A percentile compares a stretch with the other conserved stretches of the same genome.
phyloP scores from a whole-genome alignment of 2,329 filamentous ascomycete genomes.

The Aspergillus luchuensis region DNA sequence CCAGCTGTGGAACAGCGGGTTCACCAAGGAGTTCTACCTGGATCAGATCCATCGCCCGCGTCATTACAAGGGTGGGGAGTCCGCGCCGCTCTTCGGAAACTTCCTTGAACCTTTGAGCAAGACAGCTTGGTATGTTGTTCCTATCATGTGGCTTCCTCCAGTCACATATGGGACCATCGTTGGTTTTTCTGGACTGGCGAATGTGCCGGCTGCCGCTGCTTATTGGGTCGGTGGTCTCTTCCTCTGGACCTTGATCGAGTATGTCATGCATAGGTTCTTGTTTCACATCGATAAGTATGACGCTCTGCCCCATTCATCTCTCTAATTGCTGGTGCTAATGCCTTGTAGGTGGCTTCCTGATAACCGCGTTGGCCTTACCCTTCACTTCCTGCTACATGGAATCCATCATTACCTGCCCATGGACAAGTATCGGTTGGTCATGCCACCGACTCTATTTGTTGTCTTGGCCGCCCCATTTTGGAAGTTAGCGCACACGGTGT shows the following conservation, averaged over 20 bases:
- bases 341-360: slow-evolving; percentile 76
- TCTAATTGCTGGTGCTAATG: slow-evolving; percentile 20
- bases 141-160: slow-evolving; percentile 79
- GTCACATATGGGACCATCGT: slow-evolving; percentile 72
- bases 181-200: slow-evolving; percentile 63
- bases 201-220: slow-evolving; percentile 49
- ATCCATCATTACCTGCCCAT: slow-evolving; percentile 99
- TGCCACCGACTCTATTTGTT: slow-evolving; percentile 89
- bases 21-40: slow-evolving; percentile 94
- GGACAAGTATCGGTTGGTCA: slow-evolving; percentile 95
- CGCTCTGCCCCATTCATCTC: background rate
- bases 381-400: slow-evolving; percentile 92
- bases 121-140: slow-evolving; percentile 92
- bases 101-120: slow-evolving; percentile 96
- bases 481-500: slow-evolving; percentile 80
- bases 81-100: slow-evolving; percentile 93
- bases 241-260: slow-evolving; percentile 90
- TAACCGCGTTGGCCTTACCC: slow-evolving; percentile 80
- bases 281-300: slow-evolving; percentile 91
- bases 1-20: slow-evolving; percentile 86
- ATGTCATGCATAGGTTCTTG: slow-evolving; percentile 81
- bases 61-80: slow-evolving; percentile 91
- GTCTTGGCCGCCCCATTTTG: slow-evolving; percentile 86
- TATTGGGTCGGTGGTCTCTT: slow-evolving; percentile 73
- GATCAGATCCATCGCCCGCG: slow-evolving; percentile 93